Conservation (phyloP, 2,329 filamentous ascomycete genomes). For the Ophiostoma quercus region DNA sequence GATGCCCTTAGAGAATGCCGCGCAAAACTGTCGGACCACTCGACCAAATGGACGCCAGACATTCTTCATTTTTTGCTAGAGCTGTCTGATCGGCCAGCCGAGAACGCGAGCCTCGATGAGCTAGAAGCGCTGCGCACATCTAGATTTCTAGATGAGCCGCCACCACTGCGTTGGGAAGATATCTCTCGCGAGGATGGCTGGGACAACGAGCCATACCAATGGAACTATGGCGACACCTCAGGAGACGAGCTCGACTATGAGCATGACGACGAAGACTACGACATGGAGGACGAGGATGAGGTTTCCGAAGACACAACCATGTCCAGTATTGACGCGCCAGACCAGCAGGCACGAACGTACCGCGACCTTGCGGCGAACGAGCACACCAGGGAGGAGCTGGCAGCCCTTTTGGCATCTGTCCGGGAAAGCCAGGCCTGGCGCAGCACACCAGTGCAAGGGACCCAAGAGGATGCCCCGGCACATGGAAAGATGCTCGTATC, state of each 20-base stretch:
- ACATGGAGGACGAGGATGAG: constrained; percentile 61
- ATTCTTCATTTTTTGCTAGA: constrained; percentile 71
- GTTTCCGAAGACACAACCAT: constrained; percentile 32
- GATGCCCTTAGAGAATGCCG: constrained; percentile 54
- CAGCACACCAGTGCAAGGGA: background rate
- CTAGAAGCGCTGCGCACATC: constrained; percentile 52
- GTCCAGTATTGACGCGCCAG: constrained; percentile 19
- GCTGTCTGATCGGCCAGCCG: constrained; percentile 72
- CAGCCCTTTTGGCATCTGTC: constrained; percentile 36
- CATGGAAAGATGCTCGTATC: constrained; percentile 44
- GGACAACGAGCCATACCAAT: constrained; percentile 60
- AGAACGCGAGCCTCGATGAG: constrained; percentile 60
- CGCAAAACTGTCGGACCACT: constrained; percentile 28
- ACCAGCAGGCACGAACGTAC: constrained; percentile 16
- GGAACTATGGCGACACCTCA: constrained; percentile 58
- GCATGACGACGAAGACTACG: constrained; percentile 56
- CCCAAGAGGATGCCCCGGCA: background rate
- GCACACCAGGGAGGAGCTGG: constrained; percentile 31
- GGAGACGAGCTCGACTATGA: constrained; percentile 46
- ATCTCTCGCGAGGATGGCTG: constrained; percentile 72
- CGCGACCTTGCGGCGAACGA: constrained; percentile 32
- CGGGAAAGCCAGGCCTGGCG: constrained; percentile 47
- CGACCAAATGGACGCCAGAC: constrained; percentile 68
- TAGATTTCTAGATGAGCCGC: constrained; percentile 39
- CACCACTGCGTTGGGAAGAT: constrained; percentile 68